Evolutionary conservation across 768 basidiomycete genomes (phyloP).

Genomic region (Chiua virens): DNA sequence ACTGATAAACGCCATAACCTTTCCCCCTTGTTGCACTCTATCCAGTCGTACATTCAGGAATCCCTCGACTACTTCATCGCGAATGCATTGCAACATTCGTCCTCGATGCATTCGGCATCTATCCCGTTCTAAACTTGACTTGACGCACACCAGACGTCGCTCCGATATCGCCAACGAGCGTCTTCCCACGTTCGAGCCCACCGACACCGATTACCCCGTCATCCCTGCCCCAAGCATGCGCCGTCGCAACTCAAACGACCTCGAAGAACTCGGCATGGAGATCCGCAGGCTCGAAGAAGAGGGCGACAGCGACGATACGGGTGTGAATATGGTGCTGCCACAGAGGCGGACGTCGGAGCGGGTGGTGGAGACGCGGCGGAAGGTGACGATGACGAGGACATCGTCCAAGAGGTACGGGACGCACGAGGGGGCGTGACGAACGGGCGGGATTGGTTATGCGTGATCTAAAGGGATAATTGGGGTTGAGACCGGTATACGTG

Average conservation of each 20-base stretch:
- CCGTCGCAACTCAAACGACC: slow-evolving; percentile 38
- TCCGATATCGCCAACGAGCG: slow-evolving; percentile 76
- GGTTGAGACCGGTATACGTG: too few relatives aligned
- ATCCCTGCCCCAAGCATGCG: slow-evolving; percentile 69
- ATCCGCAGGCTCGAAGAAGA: slow-evolving; percentile 65
- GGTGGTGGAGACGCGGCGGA: slow-evolving; percentile 59
- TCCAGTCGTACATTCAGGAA: too few relatives aligned
- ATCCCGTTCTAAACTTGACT: too few relatives aligned
- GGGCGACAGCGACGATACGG: slow-evolving; percentile 24
- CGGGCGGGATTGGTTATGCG: slow-evolving; percentile 42
- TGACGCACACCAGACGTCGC: slow-evolving; percentile 71
- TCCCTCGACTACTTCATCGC: too few relatives aligned
- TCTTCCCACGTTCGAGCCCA: slow-evolving; percentile 55
- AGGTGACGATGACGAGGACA: slow-evolving; percentile 43
- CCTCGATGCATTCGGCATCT: too few relatives aligned
- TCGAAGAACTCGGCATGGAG: slow-evolving; percentile 58
- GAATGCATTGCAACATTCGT: too few relatives aligned
- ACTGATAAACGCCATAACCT: too few relatives aligned
- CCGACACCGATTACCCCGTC: slow-evolving; percentile 36
- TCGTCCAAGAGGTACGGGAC: slow-evolving; percentile 62
- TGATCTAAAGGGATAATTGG: too few relatives aligned
- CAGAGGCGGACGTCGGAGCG: slow-evolving; percentile 42
- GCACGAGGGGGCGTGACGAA: neutral
- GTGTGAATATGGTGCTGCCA: neutral
- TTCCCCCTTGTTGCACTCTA: too few relatives aligned